These are phyloP conservation scores for Fusarium hainanense DNA, from an alignment of 2,329 filamentous ascomycete genomes.

Conservation along the genomic window DNA sequence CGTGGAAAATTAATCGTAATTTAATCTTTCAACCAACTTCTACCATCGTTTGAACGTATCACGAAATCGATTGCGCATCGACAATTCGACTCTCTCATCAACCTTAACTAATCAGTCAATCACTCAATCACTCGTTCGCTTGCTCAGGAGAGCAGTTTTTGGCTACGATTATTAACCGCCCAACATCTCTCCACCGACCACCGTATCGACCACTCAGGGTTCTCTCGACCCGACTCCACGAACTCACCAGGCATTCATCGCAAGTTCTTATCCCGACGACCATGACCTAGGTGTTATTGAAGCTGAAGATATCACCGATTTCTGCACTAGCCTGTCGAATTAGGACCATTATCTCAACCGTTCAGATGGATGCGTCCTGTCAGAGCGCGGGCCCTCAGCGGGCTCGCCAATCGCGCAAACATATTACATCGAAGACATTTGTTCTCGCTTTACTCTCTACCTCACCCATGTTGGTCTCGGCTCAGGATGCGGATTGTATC, in stretches of 20 bases:
- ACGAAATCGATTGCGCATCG: slow-evolving; percentile 30
- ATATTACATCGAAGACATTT: slow-evolving; percentile 34
- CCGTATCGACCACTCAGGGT: slow-evolving; percentile 29
- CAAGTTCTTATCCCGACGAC: slow-evolving; percentile 30
- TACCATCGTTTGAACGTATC: slow-evolving; percentile 37
- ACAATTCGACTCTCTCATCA: slow-evolving; percentile 25
- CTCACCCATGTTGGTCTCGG: slow-evolving; percentile 49
- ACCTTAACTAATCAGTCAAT: slow-evolving; percentile 29
- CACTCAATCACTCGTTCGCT: slow-evolving; percentile 39
- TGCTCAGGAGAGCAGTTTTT: slow-evolving; percentile 45
- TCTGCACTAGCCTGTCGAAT: slow-evolving; percentile 23
- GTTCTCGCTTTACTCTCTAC: slow-evolving; percentile 44
- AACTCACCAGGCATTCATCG: slow-evolving; percentile 21
- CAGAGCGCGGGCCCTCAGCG: neutral
- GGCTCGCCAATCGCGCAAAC: slow-evolving; percentile 32
- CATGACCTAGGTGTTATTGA: slow-evolving; percentile 36
- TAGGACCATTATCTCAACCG: slow-evolving; percentile 10
- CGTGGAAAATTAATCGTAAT: slow-evolving; percentile 43
- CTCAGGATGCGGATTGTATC: slow-evolving; percentile 63
- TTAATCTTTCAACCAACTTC: slow-evolving; percentile 44
- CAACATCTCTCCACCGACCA: slow-evolving; percentile 45
- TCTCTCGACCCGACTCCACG: slow-evolving; percentile 11
- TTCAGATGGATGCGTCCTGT: slow-evolving; percentile 22
- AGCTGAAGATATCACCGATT: slow-evolving; percentile 22
- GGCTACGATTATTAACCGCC: slow-evolving; percentile 47